phyloP scores from a whole-genome alignment of 768 basidiomycete species.

The Kwoniella sp. region DNA sequence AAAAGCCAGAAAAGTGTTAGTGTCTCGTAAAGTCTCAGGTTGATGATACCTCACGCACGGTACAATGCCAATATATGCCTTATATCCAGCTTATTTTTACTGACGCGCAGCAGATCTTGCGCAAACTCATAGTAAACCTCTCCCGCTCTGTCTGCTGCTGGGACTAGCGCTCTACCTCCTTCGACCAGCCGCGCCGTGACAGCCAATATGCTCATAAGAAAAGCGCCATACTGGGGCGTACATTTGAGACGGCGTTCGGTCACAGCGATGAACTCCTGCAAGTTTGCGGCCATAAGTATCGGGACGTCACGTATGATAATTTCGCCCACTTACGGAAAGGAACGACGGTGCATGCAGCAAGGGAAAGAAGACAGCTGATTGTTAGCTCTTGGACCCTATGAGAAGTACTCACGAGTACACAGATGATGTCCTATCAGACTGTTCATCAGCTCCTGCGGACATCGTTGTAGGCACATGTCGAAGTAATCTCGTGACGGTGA shows the following conservation, averaged over 20 bases:
- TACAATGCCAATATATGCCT: conserved; percentile 19
- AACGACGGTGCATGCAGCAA: conserved; percentile 15
- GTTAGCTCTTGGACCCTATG: not conserved
- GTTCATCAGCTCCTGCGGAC: conserved; percentile 18
- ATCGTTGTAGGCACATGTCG: conserved; percentile 18
- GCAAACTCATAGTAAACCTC: conserved; percentile 18
- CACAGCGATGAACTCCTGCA: conserved; percentile 20
- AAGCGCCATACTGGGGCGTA: conserved; percentile 16
- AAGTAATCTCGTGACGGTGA: conserved; percentile 12
- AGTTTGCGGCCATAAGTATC: not conserved
- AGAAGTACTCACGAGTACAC: conserved; percentile 2
- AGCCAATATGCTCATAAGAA: conserved; percentile 17
- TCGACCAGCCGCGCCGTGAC: conserved; percentile 12
- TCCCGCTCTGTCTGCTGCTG: conserved; percentile 11
- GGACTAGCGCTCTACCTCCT: conserved; percentile 2
- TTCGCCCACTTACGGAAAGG: conserved; percentile 8
- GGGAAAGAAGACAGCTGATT: conserved; percentile 17
- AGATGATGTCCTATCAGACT: conserved; percentile 18
- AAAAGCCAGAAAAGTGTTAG: too few species aligned
- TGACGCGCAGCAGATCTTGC: conserved; percentile 14
- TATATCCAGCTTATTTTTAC: conserved; percentile 18
- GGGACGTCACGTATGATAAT: not conserved
- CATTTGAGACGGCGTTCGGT: conserved; percentile 19
- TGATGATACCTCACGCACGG: conserved; percentile 7
- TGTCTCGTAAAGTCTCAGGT: too few species aligned